Evolutionary conservation across 345 rosid species (phyloP).

Genomic region (Pelargonium nanum): DNA sequence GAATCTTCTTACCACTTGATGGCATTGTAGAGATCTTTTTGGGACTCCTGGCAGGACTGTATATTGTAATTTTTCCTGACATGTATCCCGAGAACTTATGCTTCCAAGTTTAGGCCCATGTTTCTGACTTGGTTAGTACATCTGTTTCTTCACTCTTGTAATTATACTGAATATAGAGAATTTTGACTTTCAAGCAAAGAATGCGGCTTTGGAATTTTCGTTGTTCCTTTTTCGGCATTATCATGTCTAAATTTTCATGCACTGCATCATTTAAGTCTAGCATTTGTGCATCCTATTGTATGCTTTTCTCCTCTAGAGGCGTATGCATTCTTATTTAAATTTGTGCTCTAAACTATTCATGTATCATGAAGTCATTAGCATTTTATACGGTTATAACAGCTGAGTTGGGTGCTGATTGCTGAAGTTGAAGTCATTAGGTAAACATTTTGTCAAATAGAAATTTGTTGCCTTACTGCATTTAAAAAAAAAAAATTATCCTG

Average conservation of each 20-base stretch:
- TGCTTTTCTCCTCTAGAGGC: background rate
- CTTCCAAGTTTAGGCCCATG: constrained; percentile 61
- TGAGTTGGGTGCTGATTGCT: too few relatives aligned
- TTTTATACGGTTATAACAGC: too few relatives aligned
- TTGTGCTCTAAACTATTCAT: too few relatives aligned
- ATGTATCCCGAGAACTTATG: constrained; percentile 53
- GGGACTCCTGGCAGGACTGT: constrained; percentile 67
- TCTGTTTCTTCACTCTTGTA: constrained; percentile 62
- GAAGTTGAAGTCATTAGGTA: too few relatives aligned
- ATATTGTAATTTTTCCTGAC: constrained; percentile 74
- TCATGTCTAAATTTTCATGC: too few relatives aligned
- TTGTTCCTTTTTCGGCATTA: background rate
- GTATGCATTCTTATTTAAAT: too few relatives aligned
- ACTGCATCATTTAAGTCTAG: background rate
- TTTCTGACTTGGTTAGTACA: constrained; percentile 90
- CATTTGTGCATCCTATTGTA: background rate
- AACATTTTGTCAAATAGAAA: too few relatives aligned
- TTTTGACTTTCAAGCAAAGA: too few relatives aligned
- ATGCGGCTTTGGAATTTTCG: too few relatives aligned
- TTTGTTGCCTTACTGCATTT: too few relatives aligned
- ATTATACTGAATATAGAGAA: constrained; percentile 23
- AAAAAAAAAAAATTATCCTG: too few relatives aligned
- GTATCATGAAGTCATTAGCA: too few relatives aligned
- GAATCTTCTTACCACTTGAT: constrained; percentile 14
- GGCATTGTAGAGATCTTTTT: constrained; percentile 22